phyloP scores from a whole-genome alignment of 805 yeast genomes.

The Cyberlindnera nakhonratchasimensis region DNA sequence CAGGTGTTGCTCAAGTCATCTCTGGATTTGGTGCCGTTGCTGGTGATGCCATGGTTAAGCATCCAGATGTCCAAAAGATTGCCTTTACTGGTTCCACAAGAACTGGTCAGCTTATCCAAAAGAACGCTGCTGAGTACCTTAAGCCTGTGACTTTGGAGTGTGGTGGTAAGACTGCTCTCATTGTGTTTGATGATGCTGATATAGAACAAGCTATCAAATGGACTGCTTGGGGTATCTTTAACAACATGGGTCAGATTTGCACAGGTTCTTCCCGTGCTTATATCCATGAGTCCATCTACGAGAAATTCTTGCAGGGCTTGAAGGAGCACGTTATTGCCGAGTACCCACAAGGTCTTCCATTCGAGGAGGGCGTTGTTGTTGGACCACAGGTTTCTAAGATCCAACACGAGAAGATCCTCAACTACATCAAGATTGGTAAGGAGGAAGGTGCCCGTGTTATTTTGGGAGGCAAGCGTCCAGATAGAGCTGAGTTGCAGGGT shows the following conservation, averaged over 20 bases:
- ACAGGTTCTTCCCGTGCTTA: conserved; percentile 61
- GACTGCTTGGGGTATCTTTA: conserved; percentile 53
- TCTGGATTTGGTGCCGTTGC: conserved; percentile 43
- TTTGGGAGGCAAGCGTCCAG: conserved; percentile 41
- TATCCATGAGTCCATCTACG: conserved; percentile 52
- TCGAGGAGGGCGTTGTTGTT: conserved; percentile 37
- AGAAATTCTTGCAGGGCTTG: conserved; percentile 43
- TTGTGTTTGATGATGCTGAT: conserved; percentile 46
- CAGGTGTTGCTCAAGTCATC: conserved; percentile 47
- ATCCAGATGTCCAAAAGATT: conserved; percentile 44
- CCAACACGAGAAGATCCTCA: conserved; percentile 45
- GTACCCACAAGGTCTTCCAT: conserved; percentile 44
- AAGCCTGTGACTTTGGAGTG: conserved; percentile 48
- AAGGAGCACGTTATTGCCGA: conserved; percentile 32
- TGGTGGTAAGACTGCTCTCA: conserved; percentile 50
- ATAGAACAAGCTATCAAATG: conserved; percentile 46
- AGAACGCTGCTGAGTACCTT: conserved; percentile 40
- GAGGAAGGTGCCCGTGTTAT: conserved; percentile 50
- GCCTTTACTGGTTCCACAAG: conserved; percentile 56
- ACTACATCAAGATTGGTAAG: conserved; percentile 46
- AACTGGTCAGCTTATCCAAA: conserved; percentile 43
- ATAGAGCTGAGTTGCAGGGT: conserved; percentile 23
- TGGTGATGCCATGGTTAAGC: conserved; percentile 45
- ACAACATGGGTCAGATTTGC: conserved; percentile 63
- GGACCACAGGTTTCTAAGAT: conserved; percentile 56